These are phyloP conservation scores for Malassezia pachydermatis DNA, from an alignment of 1,284 basidiomycete species.

Conservation along the genomic window DNA sequence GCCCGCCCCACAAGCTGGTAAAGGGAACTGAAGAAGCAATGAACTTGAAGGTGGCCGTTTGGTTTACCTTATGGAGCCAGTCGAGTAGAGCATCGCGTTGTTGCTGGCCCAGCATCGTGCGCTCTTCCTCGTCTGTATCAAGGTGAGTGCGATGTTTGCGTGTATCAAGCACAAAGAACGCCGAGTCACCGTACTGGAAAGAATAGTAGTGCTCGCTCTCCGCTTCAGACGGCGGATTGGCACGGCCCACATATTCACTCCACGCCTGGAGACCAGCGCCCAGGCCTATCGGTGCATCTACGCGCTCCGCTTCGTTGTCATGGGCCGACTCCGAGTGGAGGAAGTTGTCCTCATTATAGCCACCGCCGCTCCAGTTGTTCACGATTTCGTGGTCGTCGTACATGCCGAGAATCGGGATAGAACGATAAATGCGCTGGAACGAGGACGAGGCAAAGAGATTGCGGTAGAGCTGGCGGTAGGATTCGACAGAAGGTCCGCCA, in stretches of 20 bases:
- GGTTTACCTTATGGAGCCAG: slow-evolving; percentile 61
- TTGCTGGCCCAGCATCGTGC: slow-evolving; percentile 63
- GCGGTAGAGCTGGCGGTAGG: slow-evolving; percentile 44
- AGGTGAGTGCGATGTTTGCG: slow-evolving; percentile 57
- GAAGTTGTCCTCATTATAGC: slow-evolving; percentile 11
- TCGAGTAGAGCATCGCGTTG: slow-evolving; percentile 59
- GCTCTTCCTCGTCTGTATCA: slow-evolving; percentile 50
- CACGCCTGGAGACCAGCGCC: slow-evolving; percentile 59
- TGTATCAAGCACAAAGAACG: slow-evolving; percentile 69
- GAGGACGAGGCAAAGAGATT: slow-evolving; percentile 42
- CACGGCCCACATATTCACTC: slow-evolving; percentile 59
- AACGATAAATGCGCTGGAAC: slow-evolving; percentile 39
- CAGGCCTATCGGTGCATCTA: slow-evolving; percentile 48
- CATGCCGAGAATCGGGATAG: slow-evolving; percentile 41
- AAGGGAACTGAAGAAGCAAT: slow-evolving; percentile 67
- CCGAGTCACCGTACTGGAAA: slow-evolving; percentile 37
- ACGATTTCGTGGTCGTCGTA: slow-evolving; percentile 46
- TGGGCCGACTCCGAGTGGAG: neutral
- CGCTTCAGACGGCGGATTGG: slow-evolving; percentile 56
- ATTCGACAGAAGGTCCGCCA: slow-evolving; percentile 25
- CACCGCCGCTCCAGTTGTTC: slow-evolving; percentile 41
- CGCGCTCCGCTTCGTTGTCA: slow-evolving; percentile 49
- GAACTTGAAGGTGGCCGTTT: slow-evolving; percentile 70
- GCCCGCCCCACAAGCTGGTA: slow-evolving; percentile 61
- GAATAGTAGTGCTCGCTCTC: slow-evolving; percentile 56